A percentile compares a stretch with the other conserved stretches of the same genome.
Conservation (phyloP, 306 rosid species). For the Abrus precatorius region DNA sequence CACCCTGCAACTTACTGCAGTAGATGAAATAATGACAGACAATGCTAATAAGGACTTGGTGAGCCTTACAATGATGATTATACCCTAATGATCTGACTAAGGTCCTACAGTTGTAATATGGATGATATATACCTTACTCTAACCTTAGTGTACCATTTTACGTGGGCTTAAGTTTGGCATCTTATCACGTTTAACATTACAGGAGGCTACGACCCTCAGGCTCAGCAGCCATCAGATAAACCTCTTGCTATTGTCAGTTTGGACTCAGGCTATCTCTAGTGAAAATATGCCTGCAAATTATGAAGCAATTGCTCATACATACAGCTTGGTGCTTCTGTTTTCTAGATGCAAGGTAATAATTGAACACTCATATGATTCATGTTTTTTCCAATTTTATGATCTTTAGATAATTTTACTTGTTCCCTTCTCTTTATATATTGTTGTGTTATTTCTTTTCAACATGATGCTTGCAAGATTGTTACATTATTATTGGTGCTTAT, state of each 20-base stretch:
- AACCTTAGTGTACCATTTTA: neutral
- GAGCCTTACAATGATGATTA: slow-evolving; percentile 53
- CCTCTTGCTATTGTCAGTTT: slow-evolving; percentile 83
- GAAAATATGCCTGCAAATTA: slow-evolving; percentile 84
- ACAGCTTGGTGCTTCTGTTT: slow-evolving; percentile 78
- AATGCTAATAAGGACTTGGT: slow-evolving; percentile 60
- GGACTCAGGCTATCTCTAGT: slow-evolving; percentile 79
- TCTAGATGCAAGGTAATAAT: slow-evolving; percentile 81
- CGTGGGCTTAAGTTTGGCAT: slow-evolving; percentile 23
- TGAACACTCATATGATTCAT: slow-evolving; percentile 13
- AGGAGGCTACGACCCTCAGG: slow-evolving; percentile 71
- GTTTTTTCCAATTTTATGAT: slow-evolving; percentile 38
- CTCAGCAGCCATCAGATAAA: slow-evolving; percentile 82
- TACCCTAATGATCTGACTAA: neutral
- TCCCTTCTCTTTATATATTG: slow-evolving; percentile 25
- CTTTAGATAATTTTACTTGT: slow-evolving; percentile 30
- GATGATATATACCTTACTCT: too few relatives aligned
- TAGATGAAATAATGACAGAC: slow-evolving; percentile 52
- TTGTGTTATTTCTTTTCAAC: neutral
- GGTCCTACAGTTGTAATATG: neutral
- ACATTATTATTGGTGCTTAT: slow-evolving; percentile 19
- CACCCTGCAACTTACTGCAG: neutral
- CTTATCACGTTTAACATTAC: slow-evolving; percentile 37
- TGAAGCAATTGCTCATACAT: slow-evolving; percentile 91
- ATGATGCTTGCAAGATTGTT: slow-evolving; percentile 32